These are phyloP conservation scores for Sanghuangporus baumii DNA, from an alignment of 1,284 basidiomycete genomes.

Conservation along the genomic window DNA sequence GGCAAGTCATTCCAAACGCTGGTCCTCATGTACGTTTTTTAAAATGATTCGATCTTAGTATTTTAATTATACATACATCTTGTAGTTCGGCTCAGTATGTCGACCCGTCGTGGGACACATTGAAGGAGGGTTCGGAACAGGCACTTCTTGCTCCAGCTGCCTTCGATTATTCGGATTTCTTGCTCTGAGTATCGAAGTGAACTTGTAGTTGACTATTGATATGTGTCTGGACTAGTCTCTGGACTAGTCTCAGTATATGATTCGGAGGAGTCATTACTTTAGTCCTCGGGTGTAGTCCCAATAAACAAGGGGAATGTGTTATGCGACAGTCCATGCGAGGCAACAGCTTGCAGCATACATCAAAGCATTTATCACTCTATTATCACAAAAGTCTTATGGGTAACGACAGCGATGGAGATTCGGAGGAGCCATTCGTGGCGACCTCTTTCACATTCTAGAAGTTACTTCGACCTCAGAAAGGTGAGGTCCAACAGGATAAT, in stretches of 20 bases:
- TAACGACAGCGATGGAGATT: neutral
- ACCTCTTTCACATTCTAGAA: constrained; percentile 32
- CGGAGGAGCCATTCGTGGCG: neutral
- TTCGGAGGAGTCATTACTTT: too few relatives aligned
- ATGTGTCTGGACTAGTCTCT: too few relatives aligned
- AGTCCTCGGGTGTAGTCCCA: too few relatives aligned
- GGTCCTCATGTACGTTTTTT: constrained; percentile 19
- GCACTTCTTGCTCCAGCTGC: constrained; percentile 14
- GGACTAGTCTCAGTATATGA: too few relatives aligned
- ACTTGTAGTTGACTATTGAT: too few relatives aligned
- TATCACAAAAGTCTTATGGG: neutral
- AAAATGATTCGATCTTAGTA: neutral
- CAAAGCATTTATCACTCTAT: too few relatives aligned
- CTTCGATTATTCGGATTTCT: constrained; percentile 17
- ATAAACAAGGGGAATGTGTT: too few relatives aligned
- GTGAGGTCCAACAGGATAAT: constrained; percentile 53
- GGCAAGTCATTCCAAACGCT: constrained; percentile 22
- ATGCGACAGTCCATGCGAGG: neutral
- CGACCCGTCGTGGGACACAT: constrained; percentile 20
- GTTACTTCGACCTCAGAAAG: constrained; percentile 23
- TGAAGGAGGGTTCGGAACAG: constrained; percentile 17
- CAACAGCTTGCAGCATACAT: neutral
- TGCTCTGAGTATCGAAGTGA: neutral
- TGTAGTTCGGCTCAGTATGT: neutral
- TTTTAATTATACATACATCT: neutral